Base-by-base conservation (phyloP, 371 early-diverging fungal species). In the Capniomyces stellatus region DNA sequence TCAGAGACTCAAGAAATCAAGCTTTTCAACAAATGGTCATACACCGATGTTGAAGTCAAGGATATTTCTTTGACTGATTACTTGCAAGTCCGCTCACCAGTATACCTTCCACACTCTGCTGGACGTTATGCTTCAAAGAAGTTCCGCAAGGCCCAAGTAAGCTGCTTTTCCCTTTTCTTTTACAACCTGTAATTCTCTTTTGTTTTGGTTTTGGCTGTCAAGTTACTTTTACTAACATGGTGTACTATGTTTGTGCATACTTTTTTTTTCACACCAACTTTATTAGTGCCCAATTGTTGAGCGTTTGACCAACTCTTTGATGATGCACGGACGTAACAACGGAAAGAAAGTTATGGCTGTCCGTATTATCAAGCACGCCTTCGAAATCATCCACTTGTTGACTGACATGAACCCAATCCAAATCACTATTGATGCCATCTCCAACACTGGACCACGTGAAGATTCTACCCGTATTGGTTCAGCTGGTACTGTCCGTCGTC, bases 311-410 rank as follows among this genome's bases (percentile, higher is more conserved):
- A 96, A 95, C 87, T 90, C 94, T 58, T 79, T 99, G 60, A 99
- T 99, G 99, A 98, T 97, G 92, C 91, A 96, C 82, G 99, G 99
- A 64, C 95, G 99, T 73, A 99, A 99, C 90, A 98, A 93, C 84
- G 99, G 99, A 66, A 99, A 99, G 88, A 98, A 99, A 83, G 78
- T 93, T 62, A 85, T 99, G 87, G 95, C 98, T 67, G 87, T 87
- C 62, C 92, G 95, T 68, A 93, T 96, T 67, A 87, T 99, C 70
- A 92, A 95, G 82, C 94, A 98, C 79, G 92, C 99, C 58, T 98
- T 98, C 71, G 92, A 95, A 74, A 98, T 99, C 79, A 89, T 99
- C 72, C 74, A 98, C 85, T 79, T 92, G 66, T 81, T 95, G 73
- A 96, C 98, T 66, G 96, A 95, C 72, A 81, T 81, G 72, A 99